Evolutionary conservation across 1,139 yeast genomes (phyloP).

Genomic region (Diutina siamensis): DNA sequence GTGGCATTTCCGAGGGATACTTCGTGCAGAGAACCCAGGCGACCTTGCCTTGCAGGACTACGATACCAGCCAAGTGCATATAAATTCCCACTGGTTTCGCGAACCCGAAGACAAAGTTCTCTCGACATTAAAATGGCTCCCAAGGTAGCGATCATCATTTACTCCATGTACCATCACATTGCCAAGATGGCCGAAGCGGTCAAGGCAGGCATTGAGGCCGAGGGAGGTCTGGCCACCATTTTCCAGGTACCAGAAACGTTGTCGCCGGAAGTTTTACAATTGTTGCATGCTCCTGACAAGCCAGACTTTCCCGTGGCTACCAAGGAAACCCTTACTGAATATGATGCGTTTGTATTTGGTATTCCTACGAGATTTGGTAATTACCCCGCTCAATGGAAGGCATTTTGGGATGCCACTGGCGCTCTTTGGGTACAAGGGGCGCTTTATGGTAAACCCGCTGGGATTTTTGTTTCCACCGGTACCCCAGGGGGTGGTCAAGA

Average conservation of each 20-base stretch:
- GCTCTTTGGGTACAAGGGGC: constrained; percentile 75
- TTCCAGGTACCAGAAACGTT: constrained; percentile 29
- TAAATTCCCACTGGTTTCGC: neutral
- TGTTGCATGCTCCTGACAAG: constrained; percentile 39
- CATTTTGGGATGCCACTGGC: constrained; percentile 78
- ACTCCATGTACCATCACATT: constrained; percentile 27
- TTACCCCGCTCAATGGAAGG: constrained; percentile 70
- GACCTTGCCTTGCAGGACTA: neutral
- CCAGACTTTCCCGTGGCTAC: constrained; percentile 63
- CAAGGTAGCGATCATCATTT: constrained; percentile 27
- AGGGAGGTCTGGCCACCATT: constrained; percentile 27
- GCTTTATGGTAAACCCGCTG: constrained; percentile 65
- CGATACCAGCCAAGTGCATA: neutral
- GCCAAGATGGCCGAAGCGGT: constrained; percentile 24
- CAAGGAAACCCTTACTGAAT: constrained; percentile 42
- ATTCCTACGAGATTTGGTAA: constrained; percentile 78
- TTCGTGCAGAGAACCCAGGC: no score
- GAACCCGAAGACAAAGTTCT: no score
- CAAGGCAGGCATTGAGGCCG: constrained; percentile 26
- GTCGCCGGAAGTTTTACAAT: constrained; percentile 17
- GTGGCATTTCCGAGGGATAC: neutral
- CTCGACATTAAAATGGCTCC: constrained; percentile 17
- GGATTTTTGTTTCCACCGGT: constrained; percentile 69
- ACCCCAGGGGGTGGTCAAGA: constrained; percentile 84
- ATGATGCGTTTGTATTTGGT: constrained; percentile 73